Evolutionary conservation across 2,329 filamentous ascomycete genomes (phyloP), one percentile per base, ranked within the genome.

Genomic region (Tolypocladium capitatum): DNA sequence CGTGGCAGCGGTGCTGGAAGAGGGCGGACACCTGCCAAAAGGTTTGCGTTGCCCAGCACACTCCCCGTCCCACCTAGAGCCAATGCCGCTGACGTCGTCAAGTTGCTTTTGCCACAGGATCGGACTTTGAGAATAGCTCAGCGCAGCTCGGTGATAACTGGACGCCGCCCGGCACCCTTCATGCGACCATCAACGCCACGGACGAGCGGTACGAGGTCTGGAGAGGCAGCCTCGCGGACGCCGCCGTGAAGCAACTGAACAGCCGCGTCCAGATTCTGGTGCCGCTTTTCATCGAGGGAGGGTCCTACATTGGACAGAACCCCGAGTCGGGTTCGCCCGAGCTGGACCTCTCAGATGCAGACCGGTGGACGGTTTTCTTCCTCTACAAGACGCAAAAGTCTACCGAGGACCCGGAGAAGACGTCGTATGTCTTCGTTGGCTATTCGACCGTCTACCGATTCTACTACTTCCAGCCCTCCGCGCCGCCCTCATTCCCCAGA

Each of bases 321-420:
- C 57, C 55, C 2, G 63, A 72, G 5, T 66, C 66, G 4, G 65
- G 71, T 2, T 80, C 88, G 45, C 76, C 78, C 16, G 76, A 87
- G 49, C 74, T 61, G 38, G 80, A 89, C 35, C 75, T 85, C 46
- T 76, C 83, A 1, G 84, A 90, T 52, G 82, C 80, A 20, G 78
- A 89, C 51, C 78, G 91, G 57, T 98, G 92, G 92, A 89, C 86
- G 1, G 69, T 97, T n/a, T 97, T 89, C 67, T 81, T 95, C 55
- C 71, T 95, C 48, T 91, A 84, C 64, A 78, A 83, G 56, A 84
- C 84, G 60, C 76, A 76, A 51, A 67, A 67, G 5, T 56, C 60
- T 2, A 46, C 63, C 2, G 58, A 61, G 3, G 57, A 65, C 2
- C 63, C 72, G 11, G 68, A 65, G 10, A 71, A 68, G 46, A 74